These are phyloP conservation scores for Xerocomus alliaceus DNA, from an alignment of 1,284 basidiomycete genomes.

Conservation along the genomic window DNA sequence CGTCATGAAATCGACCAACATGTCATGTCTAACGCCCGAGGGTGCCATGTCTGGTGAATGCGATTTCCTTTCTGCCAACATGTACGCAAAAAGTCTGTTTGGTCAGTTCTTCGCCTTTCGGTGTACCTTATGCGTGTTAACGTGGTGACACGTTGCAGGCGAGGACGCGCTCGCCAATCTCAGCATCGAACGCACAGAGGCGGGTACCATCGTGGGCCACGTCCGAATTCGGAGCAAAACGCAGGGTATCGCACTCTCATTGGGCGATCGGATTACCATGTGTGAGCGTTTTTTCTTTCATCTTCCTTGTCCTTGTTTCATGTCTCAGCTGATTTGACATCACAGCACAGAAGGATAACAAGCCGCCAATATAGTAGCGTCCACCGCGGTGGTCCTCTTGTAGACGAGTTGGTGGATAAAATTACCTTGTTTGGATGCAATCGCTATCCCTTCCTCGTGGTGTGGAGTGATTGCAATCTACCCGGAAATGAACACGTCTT, in stretches of 20 bases:
- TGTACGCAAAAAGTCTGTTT: conserved; percentile 82
- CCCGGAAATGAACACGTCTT: too few species aligned
- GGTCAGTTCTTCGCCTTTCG: conserved; percentile 49
- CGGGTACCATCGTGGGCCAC: conserved; percentile 85
- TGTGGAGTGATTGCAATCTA: background rate
- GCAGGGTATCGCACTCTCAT: conserved; percentile 91
- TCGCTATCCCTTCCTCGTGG: background rate
- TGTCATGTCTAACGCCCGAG: conserved; percentile 85
- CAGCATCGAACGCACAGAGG: conserved; percentile 89
- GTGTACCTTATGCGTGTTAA: too few species aligned
- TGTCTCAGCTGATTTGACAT: background rate
- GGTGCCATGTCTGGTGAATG: conserved; percentile 83
- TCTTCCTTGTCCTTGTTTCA: background rate
- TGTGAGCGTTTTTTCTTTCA: conserved; percentile 52
- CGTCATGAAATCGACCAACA: conserved; percentile 85
- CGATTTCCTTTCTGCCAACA: conserved; percentile 84
- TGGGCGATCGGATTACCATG: conserved; percentile 94
- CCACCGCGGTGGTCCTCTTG: background rate
- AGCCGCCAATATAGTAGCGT: conserved; percentile 49
- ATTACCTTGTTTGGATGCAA: background rate
- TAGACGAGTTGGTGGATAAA: background rate
- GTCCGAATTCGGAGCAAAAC: conserved; percentile 94
- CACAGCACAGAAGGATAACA: conserved; percentile 64
- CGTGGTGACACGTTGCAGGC: too few species aligned
- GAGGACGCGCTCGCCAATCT: conserved; percentile 98